Base-by-base conservation (phyloP, 768 basidiomycete genomes). In the Austroboletus festivus region DNA sequence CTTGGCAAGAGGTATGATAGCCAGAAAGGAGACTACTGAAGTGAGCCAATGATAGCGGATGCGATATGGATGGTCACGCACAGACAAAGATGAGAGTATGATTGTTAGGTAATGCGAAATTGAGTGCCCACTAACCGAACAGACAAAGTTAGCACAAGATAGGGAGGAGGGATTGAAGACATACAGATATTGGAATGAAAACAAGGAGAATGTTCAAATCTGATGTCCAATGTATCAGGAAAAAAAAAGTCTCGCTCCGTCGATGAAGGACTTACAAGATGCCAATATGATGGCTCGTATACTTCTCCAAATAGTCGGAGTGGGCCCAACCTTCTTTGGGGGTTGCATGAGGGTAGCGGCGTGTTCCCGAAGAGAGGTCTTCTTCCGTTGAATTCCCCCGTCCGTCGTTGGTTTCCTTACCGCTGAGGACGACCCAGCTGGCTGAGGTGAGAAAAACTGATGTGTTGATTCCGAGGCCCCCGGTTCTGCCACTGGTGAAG, bases 1-100 rank as follows among this genome's bases (percentile, higher is more conserved):
- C 70, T 90, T 89, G 34, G 90, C 90, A 5, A 93, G 73, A 6
- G 91, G 91, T 51, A 93, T 79, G 49, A 93, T 93, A 9, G 91
- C 81, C 37, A 89, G 67, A 62, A 93, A 90, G 1, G 83, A 81
- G 59, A 85, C 86, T 89, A 54, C 39, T n/a, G 11, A 21, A 22
- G 20, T 47, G 11, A 54, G 40, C 30, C 22, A 7, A 48, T 28
- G 30, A 5, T 12, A 28, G 42, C 33, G n/a, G 2, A 7, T 20
- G 16, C 16, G 20, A 13, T 19, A 26, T 20, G 5, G 18, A 15
- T 2, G n/a, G 16, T 19, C 5, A 74, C 87, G 59, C 58, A 89
- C 89, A 84, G 51, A 89, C 73, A 50, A 90, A 90, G 51, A 89
- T 69, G 13, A 89, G 66, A 7, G 82, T 87, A 57, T 87, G 65